Percentiles rank a stretch among this genome's conserved stretches.
These are phyloP conservation scores for Talaromyces piceae DNA, from an alignment of 2,329 filamentous ascomycete species.

Conservation along the genomic window DNA sequence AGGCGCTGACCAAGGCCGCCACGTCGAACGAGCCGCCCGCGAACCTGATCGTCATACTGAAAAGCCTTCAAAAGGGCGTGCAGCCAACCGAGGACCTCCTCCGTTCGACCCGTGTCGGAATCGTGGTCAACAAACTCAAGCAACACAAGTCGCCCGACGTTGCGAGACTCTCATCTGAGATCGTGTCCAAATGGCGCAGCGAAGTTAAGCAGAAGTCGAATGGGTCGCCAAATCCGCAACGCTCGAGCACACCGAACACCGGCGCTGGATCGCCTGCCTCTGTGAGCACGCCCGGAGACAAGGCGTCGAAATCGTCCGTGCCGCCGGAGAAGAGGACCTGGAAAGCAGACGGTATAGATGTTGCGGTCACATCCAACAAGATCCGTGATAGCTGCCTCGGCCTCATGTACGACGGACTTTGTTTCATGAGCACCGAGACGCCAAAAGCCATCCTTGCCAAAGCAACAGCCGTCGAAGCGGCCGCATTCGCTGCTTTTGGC, in stretches of 20 bases:
- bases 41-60: slow-evolving; percentile 66
- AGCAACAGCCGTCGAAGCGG: slow-evolving; percentile 66
- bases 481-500: slow-evolving; percentile 63
- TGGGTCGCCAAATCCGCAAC: slow-evolving; percentile 31
- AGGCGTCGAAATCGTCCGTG: slow-evolving; percentile 47
- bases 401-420: slow-evolving; percentile 88
- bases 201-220: slow-evolving; percentile 43
- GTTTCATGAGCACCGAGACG: slow-evolving; percentile 53
- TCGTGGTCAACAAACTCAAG: slow-evolving; percentile 80
- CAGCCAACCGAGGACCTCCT: slow-evolving; percentile 83
- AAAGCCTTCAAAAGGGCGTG: slow-evolving; percentile 71
- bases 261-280: slow-evolving; percentile 47
- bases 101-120: slow-evolving; percentile 83
- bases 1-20: slow-evolving; percentile 72
- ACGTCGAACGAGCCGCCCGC: slow-evolving; percentile 65
- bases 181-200: slow-evolving; percentile 62
- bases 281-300: slow-evolving; percentile 38
- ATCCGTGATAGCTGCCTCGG: slow-evolving; percentile 80
- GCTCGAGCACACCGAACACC: slow-evolving; percentile 39
- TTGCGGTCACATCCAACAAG: slow-evolving; percentile 64
- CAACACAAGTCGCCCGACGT: slow-evolving; percentile 68
- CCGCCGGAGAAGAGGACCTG: slow-evolving; percentile 71
- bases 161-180: slow-evolving; percentile 65
- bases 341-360: slow-evolving; percentile 72
- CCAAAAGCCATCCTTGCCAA: slow-evolving; percentile 60